Evolutionary conservation across 2,329 filamentous ascomycete species (phyloP), one percentile per base, ranked within the genome.

Genomic region (Paramyrothecium roridum): DNA sequence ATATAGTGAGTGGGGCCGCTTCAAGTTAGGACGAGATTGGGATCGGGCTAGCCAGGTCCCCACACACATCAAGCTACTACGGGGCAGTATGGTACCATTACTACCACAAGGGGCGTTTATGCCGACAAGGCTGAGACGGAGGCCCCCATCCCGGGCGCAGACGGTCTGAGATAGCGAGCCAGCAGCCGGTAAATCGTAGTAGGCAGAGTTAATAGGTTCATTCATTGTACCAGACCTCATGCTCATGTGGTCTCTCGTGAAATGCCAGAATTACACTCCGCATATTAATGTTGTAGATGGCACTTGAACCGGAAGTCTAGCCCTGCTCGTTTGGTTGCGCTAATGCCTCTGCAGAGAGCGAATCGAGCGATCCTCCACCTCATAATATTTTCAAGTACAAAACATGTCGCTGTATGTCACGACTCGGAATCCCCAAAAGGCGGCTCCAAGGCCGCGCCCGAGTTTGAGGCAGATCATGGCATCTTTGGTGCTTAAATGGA

Each of bases 261-360:
- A 37, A 16, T 37, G 33, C 16, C 16, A 8, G 8, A 37, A 37
- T 16, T 16, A 8, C 8, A 16, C 16, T 37, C 33, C 8, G 33
- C 33, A 37, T 37, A 37, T 37, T 37, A 10, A 16, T 16, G 16
- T 10, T 8, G 33, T 16, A 37, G 8, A 37, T 37, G 8, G 33
- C 8, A 37, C 33, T 10, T 37, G 33, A 10, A 37, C 10, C 16
- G 33, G 10, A 37, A 37, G 33, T 16, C 33, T 37, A 16, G 16
- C 33, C 33, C 16, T 37, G 33, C 33, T 37, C 33, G 16, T 10
- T 37, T 37, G 33, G 33, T 16, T 16, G 16, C 8, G 33, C 33
- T 37, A 16, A 37, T 3, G 68, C 74, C 16, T 37, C 16, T 8
- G 33, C 16, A 16, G 33, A 10, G 10, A 37, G 33, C 33, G 16